A percentile compares a stretch with the other conserved stretches of the same genome.
phyloP scores from a whole-genome alignment of 768 basidiomycete species.

The Podaxis sp. region DNA sequence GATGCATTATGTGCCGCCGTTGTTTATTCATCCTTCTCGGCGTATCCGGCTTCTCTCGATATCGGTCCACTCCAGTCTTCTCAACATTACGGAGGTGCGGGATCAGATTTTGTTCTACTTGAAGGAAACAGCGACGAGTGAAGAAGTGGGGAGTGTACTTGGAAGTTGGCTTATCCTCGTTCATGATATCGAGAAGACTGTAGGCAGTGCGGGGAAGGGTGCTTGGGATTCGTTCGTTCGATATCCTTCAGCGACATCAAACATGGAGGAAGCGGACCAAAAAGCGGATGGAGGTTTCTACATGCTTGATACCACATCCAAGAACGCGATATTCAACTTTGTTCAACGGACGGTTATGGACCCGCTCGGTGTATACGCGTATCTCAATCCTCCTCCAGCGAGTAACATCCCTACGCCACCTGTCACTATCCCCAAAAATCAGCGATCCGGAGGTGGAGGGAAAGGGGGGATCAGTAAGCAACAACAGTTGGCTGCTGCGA shows the following conservation, averaged over 20 bases:
- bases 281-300: slow-evolving; percentile 17
- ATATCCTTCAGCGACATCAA: slow-evolving; percentile 12
- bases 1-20: slow-evolving; percentile 83
- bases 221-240: slow-evolving; percentile 46
- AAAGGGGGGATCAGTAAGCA: slow-evolving; percentile 24
- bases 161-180: slow-evolving; percentile 73
- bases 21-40: slow-evolving; percentile 78
- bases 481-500: slow-evolving; percentile 20
- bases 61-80: slow-evolving; percentile 58
- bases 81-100: slow-evolving; percentile 47
- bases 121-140: slow-evolving; percentile 39
- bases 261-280: slow-evolving; percentile 5
- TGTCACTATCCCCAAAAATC: slow-evolving; percentile 25
- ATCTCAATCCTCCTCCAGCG: slow-evolving; percentile 63
- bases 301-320: slow-evolving; percentile 25
- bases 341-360: slow-evolving; percentile 52
- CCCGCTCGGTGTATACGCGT: slow-evolving; percentile 51
- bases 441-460: slow-evolving; percentile 11
- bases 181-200: slow-evolving; percentile 67
- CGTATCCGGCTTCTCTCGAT: slow-evolving; percentile 63
- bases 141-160: slow-evolving; percentile 52
- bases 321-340: slow-evolving; percentile 43
- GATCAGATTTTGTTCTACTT: slow-evolving; percentile 48
- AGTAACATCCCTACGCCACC: slow-evolving; percentile 25
- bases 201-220: slow-evolving; percentile 43